Evolutionary conservation across 805 yeast genomes (phyloP).

Genomic region (Candida patagonica): DNA sequence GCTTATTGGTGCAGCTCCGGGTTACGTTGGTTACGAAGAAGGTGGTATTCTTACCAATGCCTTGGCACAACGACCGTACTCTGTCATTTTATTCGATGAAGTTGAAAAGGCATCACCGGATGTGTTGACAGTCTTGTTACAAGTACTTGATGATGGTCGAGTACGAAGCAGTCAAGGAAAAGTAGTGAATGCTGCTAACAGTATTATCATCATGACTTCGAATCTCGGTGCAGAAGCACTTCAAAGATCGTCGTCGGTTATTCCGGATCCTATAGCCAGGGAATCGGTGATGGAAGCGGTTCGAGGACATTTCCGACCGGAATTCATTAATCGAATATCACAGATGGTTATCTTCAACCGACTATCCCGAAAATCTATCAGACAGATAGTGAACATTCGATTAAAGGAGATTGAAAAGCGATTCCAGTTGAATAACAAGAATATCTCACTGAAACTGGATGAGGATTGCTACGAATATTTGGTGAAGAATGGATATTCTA

Average conservation of each 20-base stretch:
- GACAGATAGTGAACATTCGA: constrained; percentile 83
- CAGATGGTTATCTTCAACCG: constrained; percentile 91
- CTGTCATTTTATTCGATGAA: constrained; percentile 94
- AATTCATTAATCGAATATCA: constrained; percentile 90
- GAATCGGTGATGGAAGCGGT: constrained; percentile 78
- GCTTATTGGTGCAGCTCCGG: constrained; percentile 94
- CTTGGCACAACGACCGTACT: constrained; percentile 82
- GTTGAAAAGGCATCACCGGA: constrained; percentile 99
- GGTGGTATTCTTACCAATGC: constrained; percentile 96
- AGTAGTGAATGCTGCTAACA: constrained; percentile 83
- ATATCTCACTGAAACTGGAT: constrained; percentile 61
- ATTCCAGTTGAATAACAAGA: constrained; percentile 76
- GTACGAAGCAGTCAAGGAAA: constrained; percentile 92
- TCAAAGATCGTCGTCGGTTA: constrained; percentile 51
- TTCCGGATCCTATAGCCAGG: constrained; percentile 55
- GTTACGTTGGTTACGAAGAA: constrained; percentile 93
- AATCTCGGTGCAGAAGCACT: constrained; percentile 92
- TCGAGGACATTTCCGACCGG: constrained; percentile 89
- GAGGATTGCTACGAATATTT: constrained; percentile 73
- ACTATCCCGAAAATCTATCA: constrained; percentile 80
- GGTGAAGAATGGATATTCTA: constrained; percentile 79
- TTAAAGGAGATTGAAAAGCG: constrained; percentile 76
- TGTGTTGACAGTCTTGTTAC: constrained; percentile 83
- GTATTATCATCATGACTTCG: constrained; percentile 92
- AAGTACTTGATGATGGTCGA: constrained; percentile 93